Percentiles rank a stretch among this genome's conserved stretches.
phyloP scores from a whole-genome alignment of 2,329 filamentous ascomycete genomes.

The Pseudophaeomoniella oleicola region DNA sequence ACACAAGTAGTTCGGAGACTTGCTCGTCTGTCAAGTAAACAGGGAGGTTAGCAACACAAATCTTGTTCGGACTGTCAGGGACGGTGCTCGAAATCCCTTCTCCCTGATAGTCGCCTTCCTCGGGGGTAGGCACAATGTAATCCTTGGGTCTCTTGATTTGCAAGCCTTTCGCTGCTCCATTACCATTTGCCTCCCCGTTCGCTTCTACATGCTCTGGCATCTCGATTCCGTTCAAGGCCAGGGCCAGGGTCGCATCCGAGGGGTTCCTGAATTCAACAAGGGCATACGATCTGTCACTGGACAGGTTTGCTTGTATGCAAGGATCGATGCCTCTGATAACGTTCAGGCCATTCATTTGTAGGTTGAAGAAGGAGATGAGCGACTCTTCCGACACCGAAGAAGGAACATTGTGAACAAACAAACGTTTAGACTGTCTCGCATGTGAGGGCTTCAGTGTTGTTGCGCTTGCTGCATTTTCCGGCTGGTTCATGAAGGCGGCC shows the following conservation, averaged over 20 bases:
- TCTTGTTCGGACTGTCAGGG: conserved; percentile 86
- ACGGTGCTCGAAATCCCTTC: conserved; percentile 69
- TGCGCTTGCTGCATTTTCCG: conserved; percentile 43
- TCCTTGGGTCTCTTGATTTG: conserved; percentile 82
- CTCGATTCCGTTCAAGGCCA: conserved; percentile 76
- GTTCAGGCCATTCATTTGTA: conserved; percentile 93
- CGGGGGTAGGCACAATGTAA: conserved; percentile 79
- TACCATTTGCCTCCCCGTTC: conserved; percentile 29
- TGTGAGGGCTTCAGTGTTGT: conserved; percentile 71
- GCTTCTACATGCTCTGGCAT: conserved; percentile 62
- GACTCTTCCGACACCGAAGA: conserved; percentile 57
- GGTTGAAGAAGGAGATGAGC: conserved; percentile 77
- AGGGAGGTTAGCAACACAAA: conserved; percentile 82
- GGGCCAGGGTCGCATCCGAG: conserved; percentile 75
- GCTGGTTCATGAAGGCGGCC: conserved; percentile 90
- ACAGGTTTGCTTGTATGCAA: conserved; percentile 69
- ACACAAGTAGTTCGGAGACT: conserved; percentile 73
- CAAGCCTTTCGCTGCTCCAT: conserved; percentile 42
- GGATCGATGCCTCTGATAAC: conserved; percentile 72
- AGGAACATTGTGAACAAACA: conserved; percentile 77
- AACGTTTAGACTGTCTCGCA: conserved; percentile 82
- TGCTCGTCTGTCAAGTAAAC: conserved; percentile 80
- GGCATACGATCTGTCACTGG: conserved; percentile 65
- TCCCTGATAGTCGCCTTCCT: conserved; percentile 59
- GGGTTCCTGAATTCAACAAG: conserved; percentile 81